Evolutionary conservation across 805 yeast genomes (phyloP), one percentile per base, ranked within the genome.

Genomic region (Sugiyamaella smithiae): DNA sequence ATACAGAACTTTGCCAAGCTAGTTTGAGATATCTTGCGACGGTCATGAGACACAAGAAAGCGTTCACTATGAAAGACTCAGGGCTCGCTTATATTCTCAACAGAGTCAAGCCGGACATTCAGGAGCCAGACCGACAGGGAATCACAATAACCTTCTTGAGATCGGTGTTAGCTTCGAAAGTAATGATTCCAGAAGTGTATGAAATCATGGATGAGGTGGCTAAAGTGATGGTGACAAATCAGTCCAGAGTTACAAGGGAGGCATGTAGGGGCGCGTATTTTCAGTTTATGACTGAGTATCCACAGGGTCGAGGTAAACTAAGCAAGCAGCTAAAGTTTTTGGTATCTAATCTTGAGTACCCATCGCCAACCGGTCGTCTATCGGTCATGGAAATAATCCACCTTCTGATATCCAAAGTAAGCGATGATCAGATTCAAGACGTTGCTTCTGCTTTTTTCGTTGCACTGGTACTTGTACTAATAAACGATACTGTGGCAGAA

Each of bases 261-360:
- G 82, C 85, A 66, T 81, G 97, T 6, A 77, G 98, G 66, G 78
- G 87, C 55, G 81, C 85, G 1, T 93, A 81, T 63, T 85, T 81
- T 64, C 89, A 83, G 58, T 93, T 93, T 58, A 68, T 93, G 61
- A 85, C 88, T 85, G 96, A 89, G 58, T 93, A 87, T 61, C 98
- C 96, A 58, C 97, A 91, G 69, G 89, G 98, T 26, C 76, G 82
- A 58, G 89, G 91, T 3, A 78, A 88, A 55, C 65, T 93, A 42
- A 93, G 86, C 54, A 86, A 84, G 57, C 95, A 88, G 55, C 83
- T 91, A 67, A 81, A 83, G 54, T 82, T 84, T 62, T 72, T 93
- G 66, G 85, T 90, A 6, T 80, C 79, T 48, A 93, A 93, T 64
- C 70, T 93, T 54, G 76, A 81, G 20, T 93, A 93, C 63, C 90